phyloP scores from a whole-genome alignment of 1,139 yeast genomes.

The Saccharomyces hybrid region DNA sequence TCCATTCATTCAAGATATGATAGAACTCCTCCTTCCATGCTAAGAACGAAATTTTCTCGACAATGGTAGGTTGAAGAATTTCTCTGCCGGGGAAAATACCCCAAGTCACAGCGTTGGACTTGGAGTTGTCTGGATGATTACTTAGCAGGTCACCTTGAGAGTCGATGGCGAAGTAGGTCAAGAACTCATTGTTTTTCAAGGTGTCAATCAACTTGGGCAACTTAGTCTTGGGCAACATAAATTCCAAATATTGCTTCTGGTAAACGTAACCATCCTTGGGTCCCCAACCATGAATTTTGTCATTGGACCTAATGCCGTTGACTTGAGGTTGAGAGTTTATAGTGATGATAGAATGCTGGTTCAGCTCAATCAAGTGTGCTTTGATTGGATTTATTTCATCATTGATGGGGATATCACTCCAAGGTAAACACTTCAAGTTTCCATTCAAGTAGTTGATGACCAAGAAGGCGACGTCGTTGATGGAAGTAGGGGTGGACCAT shows the following conservation, averaged over 20 bases:
- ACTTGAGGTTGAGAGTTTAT: constrained; percentile 94
- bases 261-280: constrained; percentile 87
- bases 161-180: constrained; percentile 79
- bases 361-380: constrained; percentile 52
- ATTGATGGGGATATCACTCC: constrained; percentile 90
- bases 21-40: constrained; percentile 98
- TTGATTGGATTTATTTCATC: constrained; percentile 65
- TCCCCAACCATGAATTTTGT: constrained; percentile 88
- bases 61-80: constrained; percentile 85
- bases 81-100: constrained; percentile 93
- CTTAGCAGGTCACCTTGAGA: constrained; percentile 43
- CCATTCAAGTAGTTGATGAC: constrained; percentile 64
- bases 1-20: constrained; percentile 79
- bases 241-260: constrained; percentile 87
- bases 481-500: constrained; percentile 74
- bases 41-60: constrained; percentile 77
- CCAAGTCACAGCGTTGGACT: constrained; percentile 96
- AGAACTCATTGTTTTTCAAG: constrained; percentile 38
- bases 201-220: constrained; percentile 33
- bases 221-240: constrained; percentile 57
- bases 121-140: constrained; percentile 62
- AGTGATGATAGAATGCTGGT: constrained; percentile 63
- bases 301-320: constrained; percentile 67
- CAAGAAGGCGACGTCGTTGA: constrained; percentile 53
- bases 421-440: constrained; percentile 69